Evolutionary conservation across 2,329 filamentous ascomycete genomes (phyloP).

Genomic region (Aureobasidium sp.): DNA sequence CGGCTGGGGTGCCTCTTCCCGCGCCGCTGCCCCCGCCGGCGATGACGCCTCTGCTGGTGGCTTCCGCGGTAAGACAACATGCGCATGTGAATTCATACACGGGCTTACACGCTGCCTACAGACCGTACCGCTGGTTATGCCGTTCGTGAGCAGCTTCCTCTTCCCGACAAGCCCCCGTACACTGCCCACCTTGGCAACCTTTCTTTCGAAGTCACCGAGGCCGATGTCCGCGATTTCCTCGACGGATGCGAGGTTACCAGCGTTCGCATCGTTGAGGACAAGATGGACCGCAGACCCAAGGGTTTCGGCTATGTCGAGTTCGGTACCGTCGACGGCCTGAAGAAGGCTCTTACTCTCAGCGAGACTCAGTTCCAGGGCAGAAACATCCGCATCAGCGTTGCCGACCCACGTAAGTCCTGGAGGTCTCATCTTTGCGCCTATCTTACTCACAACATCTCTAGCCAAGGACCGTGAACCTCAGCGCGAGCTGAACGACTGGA

Average conservation of each 20-base stretch:
- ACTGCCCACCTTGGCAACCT: slow-evolving; percentile 96
- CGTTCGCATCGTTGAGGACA: slow-evolving; percentile 95
- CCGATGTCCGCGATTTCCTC: slow-evolving; percentile 80
- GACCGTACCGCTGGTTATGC: slow-evolving; percentile 27
- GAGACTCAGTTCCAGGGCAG: slow-evolving; percentile 78
- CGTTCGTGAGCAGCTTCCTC: slow-evolving; percentile 65
- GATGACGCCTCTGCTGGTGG: slow-evolving; percentile 4
- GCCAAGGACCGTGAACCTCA: slow-evolving; percentile 79
- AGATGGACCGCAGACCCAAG: slow-evolving; percentile 86
- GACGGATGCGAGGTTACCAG: slow-evolving; percentile 74
- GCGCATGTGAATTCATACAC: not conserved
- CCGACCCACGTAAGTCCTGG: slow-evolving; percentile 78
- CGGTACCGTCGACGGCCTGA: slow-evolving; percentile 73
- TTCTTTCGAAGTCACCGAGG: slow-evolving; percentile 83
- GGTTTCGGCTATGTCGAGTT: slow-evolving; percentile 99
- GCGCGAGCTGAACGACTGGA: slow-evolving; percentile 84
- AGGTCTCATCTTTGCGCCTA: not conserved
- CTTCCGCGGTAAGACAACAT: slow-evolving; percentile 8
- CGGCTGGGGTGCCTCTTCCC: slow-evolving; percentile 2
- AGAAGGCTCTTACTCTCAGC: slow-evolving; percentile 78
- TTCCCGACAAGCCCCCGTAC: slow-evolving; percentile 87
- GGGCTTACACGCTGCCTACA: slow-evolving; percentile 11
- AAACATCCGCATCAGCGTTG: slow-evolving; percentile 86
- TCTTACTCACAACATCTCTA: slow-evolving; percentile 29
- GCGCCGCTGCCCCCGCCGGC: slow-evolving; percentile 1